Percentiles rank a stretch among this genome's conserved stretches.
Evolutionary conservation across 2,329 filamentous ascomycete species (phyloP).

Genomic region (Fusarium sp.): DNA sequence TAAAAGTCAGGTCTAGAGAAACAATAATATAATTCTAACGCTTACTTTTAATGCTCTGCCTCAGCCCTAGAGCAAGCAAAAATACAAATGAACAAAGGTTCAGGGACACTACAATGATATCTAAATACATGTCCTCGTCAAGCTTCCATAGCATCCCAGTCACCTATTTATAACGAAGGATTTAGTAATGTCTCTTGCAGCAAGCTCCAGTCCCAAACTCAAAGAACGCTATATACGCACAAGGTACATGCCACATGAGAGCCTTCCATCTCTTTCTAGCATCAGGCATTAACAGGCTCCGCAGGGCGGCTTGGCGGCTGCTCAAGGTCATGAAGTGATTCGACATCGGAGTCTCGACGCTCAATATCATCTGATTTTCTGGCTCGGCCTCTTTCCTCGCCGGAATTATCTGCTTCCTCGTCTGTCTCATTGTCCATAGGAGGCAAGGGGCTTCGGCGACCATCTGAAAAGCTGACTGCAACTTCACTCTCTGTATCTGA

Average conservation of each 20-base stretch:
- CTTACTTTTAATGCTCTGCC: slow-evolving; percentile 38
- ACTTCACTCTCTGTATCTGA: slow-evolving; percentile 69
- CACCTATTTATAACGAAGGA: slow-evolving; percentile 21
- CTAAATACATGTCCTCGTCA: slow-evolving; percentile 40
- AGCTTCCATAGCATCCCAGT: slow-evolving; percentile 9
- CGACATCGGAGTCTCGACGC: slow-evolving; percentile 43
- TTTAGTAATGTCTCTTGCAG: slow-evolving; percentile 14
- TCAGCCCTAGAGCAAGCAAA: slow-evolving; percentile 25
- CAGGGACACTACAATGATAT: slow-evolving; percentile 35
- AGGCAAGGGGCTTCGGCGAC: slow-evolving; percentile 63
- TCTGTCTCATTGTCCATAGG: slow-evolving; percentile 57
- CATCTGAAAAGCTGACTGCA: slow-evolving; percentile 68
- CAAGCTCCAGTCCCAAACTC: slow-evolving; percentile 25
- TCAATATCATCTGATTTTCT: slow-evolving; percentile 44
- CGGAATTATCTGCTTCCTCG: slow-evolving; percentile 37
- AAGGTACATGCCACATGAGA: slow-evolving; percentile 30
- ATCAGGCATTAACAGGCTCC: slow-evolving; percentile 49
- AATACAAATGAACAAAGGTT: slow-evolving; percentile 31
- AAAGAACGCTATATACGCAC: slow-evolving; percentile 44
- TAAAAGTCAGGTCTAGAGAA: neutral
- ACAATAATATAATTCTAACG: slow-evolving; percentile 38
- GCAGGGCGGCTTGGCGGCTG: slow-evolving; percentile 44
- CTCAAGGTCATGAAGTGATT: slow-evolving; percentile 44
- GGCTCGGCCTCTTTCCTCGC: slow-evolving; percentile 30
- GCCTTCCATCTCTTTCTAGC: slow-evolving; percentile 8